Evolutionary conservation across 352 stramenopile genomes (phyloP).

Genomic region (Phytophthora cajani): DNA sequence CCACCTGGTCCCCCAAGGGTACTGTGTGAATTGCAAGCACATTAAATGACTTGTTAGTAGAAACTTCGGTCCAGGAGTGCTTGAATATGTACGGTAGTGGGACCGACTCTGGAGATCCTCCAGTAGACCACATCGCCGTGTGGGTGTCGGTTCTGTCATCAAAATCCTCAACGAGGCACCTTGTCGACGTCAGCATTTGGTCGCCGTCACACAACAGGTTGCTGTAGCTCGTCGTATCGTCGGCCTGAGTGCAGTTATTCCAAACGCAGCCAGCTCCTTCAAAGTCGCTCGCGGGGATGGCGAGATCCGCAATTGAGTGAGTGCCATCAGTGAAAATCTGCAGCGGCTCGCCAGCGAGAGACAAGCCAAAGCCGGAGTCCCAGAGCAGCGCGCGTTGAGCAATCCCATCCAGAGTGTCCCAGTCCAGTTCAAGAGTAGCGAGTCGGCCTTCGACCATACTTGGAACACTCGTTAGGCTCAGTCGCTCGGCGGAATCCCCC

Average conservation of each 20-base stretch:
- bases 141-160: neutral
- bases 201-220: neutral
- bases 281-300: neutral
- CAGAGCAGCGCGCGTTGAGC: neutral
- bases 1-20: neutral
- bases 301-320: slow-evolving; percentile 6
- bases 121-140: slow-evolving; percentile 2
- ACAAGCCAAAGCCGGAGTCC: slow-evolving; percentile 1
- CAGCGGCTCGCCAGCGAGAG: neutral
- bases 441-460: neutral
- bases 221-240: neutral
- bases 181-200: slow-evolving; percentile 1
- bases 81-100: neutral
- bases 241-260: slow-evolving; percentile 6
- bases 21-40: neutral
- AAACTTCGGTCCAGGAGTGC: neutral
- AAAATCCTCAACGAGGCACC: slow-evolving; percentile 1
- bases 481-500: neutral
- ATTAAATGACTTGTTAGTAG: neutral
- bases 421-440: neutral
- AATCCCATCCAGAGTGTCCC: slow-evolving; percentile 5
- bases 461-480: neutral
- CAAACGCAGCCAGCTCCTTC: neutral
- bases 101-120: neutral
- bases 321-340: slow-evolving; percentile 12